Base-by-base conservation (phyloP, 371 early-diverging fungal genomes). In the Capniomyces stellatus region DNA sequence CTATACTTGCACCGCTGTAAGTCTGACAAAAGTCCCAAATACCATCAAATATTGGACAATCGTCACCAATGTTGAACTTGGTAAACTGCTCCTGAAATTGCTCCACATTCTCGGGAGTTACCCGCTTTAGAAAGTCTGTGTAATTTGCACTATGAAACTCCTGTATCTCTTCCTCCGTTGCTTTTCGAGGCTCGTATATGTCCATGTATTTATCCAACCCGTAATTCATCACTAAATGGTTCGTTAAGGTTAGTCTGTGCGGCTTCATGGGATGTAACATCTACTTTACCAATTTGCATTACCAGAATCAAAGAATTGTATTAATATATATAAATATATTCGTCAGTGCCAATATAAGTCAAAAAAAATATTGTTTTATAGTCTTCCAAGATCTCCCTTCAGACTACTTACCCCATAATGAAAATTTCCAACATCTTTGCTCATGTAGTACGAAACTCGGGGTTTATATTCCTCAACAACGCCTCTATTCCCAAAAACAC, bases 141-240 rank as follows among this genome's bases (percentile, higher is more conserved):
- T 99, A 99, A 62, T 98, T 98, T 23, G 77, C 76, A 1, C 90
- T 75, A 69, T 99, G 99, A 68, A 98, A 99, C 52, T 86, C 82
- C 42, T 84, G 71, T 22, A 99, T 83, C 67, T 99, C 97, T 39
- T 91, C 83, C 46, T 92, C 97, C 2, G 92, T 87, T 0, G 99
- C 98, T 49, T 75, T 71, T 43, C 87, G 77, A n/a, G 98, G 94
- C 56, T 81, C 79, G 58, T 69, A 87, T 46, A 92, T 74, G 49
- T 86, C 85, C 87, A 96, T 79, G 54, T 88, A 73, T 30, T 84
- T 72, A 64, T 90, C 83, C 49, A 96, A 64, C 1, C 80, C 83
- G 67, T 90, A 92, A 49, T 81, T 78, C 44, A 89, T 62, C 15
- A 96, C 89, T 39, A 96, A 67, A 52, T 91, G 84, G 62, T 92